Conservation (phyloP, 2,329 filamentous ascomycete species). For the Aspergillus alliaceus region DNA sequence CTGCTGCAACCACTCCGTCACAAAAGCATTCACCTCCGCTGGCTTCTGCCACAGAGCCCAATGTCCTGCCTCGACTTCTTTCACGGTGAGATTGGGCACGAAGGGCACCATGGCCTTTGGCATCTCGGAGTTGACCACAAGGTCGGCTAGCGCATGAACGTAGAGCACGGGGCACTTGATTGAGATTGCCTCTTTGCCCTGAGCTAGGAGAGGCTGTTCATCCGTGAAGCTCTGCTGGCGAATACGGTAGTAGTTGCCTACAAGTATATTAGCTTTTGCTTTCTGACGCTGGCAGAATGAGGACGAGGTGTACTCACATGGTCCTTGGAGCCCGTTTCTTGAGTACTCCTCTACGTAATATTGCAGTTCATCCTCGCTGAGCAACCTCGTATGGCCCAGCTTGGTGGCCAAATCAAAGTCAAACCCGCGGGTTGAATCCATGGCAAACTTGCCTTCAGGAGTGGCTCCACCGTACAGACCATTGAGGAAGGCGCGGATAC, state of each 20-base stretch:
- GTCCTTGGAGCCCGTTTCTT: conserved; percentile 4
- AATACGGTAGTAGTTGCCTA: conserved; percentile 7
- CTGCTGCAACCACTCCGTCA: conserved; percentile 7
- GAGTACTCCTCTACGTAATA: conserved; percentile 7
- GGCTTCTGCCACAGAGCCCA: conserved; percentile 7
- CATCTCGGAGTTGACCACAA: background rate
- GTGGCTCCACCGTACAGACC: conserved; percentile 5
- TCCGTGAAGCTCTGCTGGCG: conserved; percentile 1
- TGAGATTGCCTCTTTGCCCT: background rate
- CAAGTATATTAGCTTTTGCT: background rate
- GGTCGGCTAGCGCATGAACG: background rate
- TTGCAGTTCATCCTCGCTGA: conserved; percentile 2
- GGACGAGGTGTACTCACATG: background rate
- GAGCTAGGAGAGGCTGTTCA: background rate
- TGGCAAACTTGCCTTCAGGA: conserved; percentile 4
- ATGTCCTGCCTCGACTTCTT: conserved; percentile 3
- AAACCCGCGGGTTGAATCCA: background rate
- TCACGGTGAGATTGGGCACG: conserved; percentile 1
- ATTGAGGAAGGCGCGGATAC: conserved; percentile 4
- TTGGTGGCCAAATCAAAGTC: background rate
- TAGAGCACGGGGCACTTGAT: conserved; percentile 2
- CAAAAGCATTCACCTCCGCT: background rate
- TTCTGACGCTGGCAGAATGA: background rate
- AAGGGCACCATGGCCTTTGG: background rate
- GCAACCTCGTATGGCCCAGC: background rate